These are phyloP conservation scores for Hypoxylon lenormandii DNA, from an alignment of 495 filamentous ascomycete species.

Conservation along the genomic window DNA sequence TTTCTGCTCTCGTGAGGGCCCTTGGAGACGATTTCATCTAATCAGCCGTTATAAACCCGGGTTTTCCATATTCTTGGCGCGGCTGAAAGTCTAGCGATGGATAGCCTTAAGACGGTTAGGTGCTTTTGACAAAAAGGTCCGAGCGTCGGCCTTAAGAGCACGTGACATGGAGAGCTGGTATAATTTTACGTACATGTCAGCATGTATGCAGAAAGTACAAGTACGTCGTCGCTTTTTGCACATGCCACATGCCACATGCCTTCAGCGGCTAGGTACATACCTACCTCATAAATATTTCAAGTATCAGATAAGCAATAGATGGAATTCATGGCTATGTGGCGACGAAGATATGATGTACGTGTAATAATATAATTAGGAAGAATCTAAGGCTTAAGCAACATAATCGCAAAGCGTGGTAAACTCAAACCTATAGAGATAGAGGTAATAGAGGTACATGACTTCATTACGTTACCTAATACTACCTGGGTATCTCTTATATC, in stretches of 20 bases:
- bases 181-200: neutral
- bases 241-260: constrained; percentile 8
- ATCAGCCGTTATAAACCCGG: constrained; percentile 38
- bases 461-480: no score
- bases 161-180: constrained; percentile 33
- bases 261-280: neutral
- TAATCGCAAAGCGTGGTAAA: no score
- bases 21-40: constrained; percentile 28
- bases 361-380: no score
- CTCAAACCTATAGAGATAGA: no score
- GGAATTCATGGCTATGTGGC: no score
- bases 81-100: constrained; percentile 27
- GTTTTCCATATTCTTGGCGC: constrained; percentile 20
- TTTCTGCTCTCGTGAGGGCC: constrained; percentile 10
- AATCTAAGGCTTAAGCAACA: no score
- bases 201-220: constrained; percentile 8
- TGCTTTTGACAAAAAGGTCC: constrained; percentile 12
- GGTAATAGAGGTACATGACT: no score
- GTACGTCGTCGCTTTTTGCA: constrained; percentile 28
- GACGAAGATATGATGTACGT: no score
- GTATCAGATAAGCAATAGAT: no score
- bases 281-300: neutral
- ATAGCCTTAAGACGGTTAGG: neutral
- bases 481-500: no score
- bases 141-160: constrained; percentile 14